These are phyloP conservation scores for Somion occarium DNA, from an alignment of 1,284 basidiomycete species.

Conservation along the genomic window DNA sequence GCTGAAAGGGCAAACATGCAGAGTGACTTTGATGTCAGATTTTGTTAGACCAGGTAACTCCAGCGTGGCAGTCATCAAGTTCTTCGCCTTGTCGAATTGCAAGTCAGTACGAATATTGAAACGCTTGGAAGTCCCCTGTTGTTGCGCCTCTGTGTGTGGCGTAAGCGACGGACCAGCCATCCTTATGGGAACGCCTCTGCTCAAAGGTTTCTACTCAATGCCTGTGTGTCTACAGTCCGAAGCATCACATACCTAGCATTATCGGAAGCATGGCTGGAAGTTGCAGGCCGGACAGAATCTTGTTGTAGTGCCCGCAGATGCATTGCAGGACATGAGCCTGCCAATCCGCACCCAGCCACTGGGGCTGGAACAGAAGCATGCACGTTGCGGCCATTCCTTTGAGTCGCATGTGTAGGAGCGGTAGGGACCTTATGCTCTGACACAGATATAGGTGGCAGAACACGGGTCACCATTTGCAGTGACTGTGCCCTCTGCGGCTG, in stretches of 20 bases:
- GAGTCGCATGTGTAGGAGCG: not conserved
- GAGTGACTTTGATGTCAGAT: conserved; percentile 44
- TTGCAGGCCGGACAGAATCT: too few species aligned
- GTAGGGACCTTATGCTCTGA: too few species aligned
- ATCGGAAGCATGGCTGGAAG: too few species aligned
- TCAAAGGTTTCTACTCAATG: not conserved
- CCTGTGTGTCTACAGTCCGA: conserved; percentile 1
- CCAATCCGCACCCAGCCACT: conserved; percentile 1
- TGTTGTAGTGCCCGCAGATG: conserved; percentile 7
- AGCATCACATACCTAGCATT: too few species aligned
- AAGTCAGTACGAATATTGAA: conserved; percentile 47
- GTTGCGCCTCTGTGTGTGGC: not conserved
- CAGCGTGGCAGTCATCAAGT: conserved; percentile 48
- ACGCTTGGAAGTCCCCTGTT: conserved; percentile 11
- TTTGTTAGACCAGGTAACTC: conserved; percentile 61
- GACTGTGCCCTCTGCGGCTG: not conserved
- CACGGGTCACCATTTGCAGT: not conserved
- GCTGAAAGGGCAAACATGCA: conserved; percentile 51
- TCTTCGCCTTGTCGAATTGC: conserved; percentile 40
- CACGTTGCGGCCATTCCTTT: not conserved
- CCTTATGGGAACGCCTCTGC: too few species aligned
- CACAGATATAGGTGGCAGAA: not conserved
- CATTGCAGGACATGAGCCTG: conserved; percentile 10
- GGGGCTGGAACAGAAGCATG: not conserved
- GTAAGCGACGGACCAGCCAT: conserved; percentile 5